Base-by-base conservation (phyloP, 768 basidiomycete species). In the Boletellus ananas region DNA sequence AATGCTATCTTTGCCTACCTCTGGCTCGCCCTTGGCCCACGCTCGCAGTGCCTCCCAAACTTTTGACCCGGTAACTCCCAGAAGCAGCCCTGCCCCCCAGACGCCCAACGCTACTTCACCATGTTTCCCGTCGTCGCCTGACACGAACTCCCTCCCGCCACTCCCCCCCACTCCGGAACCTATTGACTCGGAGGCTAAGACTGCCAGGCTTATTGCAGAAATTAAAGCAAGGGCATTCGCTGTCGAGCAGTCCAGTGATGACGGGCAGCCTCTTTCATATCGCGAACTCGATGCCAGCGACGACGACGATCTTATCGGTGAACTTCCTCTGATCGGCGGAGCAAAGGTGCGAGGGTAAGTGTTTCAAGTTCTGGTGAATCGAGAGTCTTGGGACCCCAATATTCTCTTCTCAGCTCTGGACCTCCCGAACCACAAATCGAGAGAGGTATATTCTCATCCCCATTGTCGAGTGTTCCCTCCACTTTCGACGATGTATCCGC, bases 161-260 rank as follows among this genome's bases (percentile, higher is more conserved):
- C 52, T 62, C 11, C 69, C 68, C 6, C 50, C 61, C 27, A 69
- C 68, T 0, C 72, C 72, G 1, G 44, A 62, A 29, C 56, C 68
- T 3, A 54, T 73, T 6, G 64, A 71, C 45, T 43, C 59, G 0
- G 63, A 69, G 45, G 43, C 61, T 34, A 86, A 81, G 62, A 72
- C 85, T 3, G 76, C 76, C 14, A 70, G 74, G 57, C 72, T 87
- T 27, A 81, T 89, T 40, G 82, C 78, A 7, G 71, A 79, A 33
- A 85, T 88, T 53, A 85, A 77, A 67, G 81, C 78, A n/a, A 74
- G 71, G 53, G 84, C 80, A 6, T 75, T 71, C 42, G 80, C 79
- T 39, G 71, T 68, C 18, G 71, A 54, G 7, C 57, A 66, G 21
- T 73, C 70, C n/a, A 80, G 75, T 58, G 74, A 77, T 3, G 78